These are phyloP conservation scores for Arthroderma uncinatum DNA, from an alignment of 2,329 filamentous ascomycete species.

Conservation along the genomic window DNA sequence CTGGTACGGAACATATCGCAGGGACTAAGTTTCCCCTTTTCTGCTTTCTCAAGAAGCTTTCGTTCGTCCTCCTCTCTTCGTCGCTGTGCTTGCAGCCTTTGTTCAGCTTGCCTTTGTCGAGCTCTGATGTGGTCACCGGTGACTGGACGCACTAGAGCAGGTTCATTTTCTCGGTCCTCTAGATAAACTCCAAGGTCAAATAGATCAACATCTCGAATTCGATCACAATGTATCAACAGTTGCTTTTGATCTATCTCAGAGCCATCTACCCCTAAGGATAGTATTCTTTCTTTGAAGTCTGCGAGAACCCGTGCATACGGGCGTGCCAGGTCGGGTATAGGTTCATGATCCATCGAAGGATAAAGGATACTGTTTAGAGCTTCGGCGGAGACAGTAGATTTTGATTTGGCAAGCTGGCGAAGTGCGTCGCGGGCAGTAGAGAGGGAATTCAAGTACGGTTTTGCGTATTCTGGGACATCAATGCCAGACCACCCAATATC, in stretches of 20 bases:
- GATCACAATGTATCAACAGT: constrained; percentile 65
- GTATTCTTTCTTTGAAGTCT: constrained; percentile 11
- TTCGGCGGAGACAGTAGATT: constrained; percentile 31
- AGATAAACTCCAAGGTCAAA: constrained; percentile 77
- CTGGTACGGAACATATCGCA: constrained; percentile 47
- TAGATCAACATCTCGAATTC: constrained; percentile 67
- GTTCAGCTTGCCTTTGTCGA: constrained; percentile 40
- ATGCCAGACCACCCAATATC: constrained; percentile 55
- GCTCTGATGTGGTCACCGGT: constrained; percentile 46
- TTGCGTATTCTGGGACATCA: constrained; percentile 49
- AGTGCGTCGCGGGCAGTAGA: constrained; percentile 48
- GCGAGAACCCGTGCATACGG: constrained; percentile 38
- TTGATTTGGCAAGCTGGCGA: constrained; percentile 44
- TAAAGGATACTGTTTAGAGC: constrained; percentile 33
- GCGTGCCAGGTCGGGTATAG: constrained; percentile 14
- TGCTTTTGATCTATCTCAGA: constrained; percentile 53
- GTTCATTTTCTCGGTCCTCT: constrained; percentile 61
- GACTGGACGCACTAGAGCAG: constrained; percentile 61
- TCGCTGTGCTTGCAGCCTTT: constrained; percentile 42
- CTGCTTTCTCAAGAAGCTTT: constrained; percentile 41
- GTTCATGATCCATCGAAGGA: constrained; percentile 18
- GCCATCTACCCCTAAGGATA: constrained; percentile 30
- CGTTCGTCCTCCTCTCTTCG: constrained; percentile 35
- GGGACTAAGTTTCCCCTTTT: constrained; percentile 47
- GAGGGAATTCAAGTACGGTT: constrained; percentile 49